Base-by-base conservation (phyloP, 2,329 filamentous ascomycete species). In the Alternaria sp. region DNA sequence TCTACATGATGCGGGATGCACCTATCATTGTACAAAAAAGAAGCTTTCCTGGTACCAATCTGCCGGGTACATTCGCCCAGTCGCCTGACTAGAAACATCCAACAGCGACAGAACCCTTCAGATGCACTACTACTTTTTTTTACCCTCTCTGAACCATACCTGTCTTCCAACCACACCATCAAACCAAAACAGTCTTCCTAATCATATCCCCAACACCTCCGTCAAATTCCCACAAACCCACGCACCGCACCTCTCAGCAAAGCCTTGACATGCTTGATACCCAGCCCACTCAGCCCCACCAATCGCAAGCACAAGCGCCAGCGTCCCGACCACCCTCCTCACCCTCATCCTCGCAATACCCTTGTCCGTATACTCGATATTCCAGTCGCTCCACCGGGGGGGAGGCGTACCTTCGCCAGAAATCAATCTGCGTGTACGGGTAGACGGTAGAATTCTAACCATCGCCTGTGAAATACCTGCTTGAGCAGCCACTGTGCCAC, bases 371-470 rank as follows among this genome's bases (percentile, higher is more conserved):
- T 83, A 83, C 34, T 73, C 77, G 14, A 83, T 79, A 17, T 80
- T 78, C 84, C 84, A 86, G 60, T 86, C 79, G n/a, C 64, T 73
- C 81, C 82, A 86, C 24, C 75, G 79, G 2, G 83, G 83, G 61
- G 85, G n/a, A 86, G 60, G 78, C 79, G 72, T 82, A 85, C 10
- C 80, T 72, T 21, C 80, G 71, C 51, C 74, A 79, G 67, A 84
- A 85, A 65, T 83, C 79, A 37, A 85, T 71, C 69, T 86, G 84
- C 1, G 79, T 79, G 48, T 72, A 77, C 61, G 77, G 77, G 46
- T 51, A 97, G 82, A 59, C 93, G 89, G 59, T 94, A 85, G 81
- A 90, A 96, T 55, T 88, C 84, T 84, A 86, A 74, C 78, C 98
- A 91, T 26, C 97, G 88, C 78, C 96, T 89, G 24, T 85, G 80